A percentile compares a stretch with the other conserved stretches of the same genome.
Conservation (phyloP, 257 asterid genomes). For the Mitragyna speciosa region DNA sequence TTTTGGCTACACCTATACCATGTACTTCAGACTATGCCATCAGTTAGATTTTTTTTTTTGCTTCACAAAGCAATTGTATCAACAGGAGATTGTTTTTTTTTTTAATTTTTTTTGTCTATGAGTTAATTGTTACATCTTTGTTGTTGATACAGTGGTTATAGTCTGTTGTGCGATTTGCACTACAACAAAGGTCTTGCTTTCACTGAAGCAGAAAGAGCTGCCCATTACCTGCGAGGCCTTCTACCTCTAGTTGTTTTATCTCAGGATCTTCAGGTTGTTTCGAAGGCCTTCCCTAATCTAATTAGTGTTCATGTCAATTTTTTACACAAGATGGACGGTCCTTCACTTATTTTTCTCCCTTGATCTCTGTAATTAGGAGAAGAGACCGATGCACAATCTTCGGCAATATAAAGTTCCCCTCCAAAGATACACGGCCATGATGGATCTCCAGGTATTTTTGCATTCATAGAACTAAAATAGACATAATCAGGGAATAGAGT, state of each 20-base stretch:
- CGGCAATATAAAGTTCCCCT: conserved; percentile 76
- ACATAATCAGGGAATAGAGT: background rate
- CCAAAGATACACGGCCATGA: conserved; percentile 91
- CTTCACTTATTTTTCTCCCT: background rate
- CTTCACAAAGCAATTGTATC: background rate
- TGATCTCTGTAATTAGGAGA: conserved; percentile 47
- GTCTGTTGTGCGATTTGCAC: conserved; percentile 82
- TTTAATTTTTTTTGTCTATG: background rate
- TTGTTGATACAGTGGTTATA: conserved; percentile 54
- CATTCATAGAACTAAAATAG: background rate
- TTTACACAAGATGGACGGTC: background rate
- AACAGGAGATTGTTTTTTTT: background rate
- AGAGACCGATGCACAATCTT: conserved; percentile 62
- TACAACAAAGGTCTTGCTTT: conserved; percentile 92
- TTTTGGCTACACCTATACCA: background rate
- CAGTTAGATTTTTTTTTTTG: background rate
- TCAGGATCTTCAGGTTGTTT: conserved; percentile 82
- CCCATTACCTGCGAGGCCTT: conserved; percentile 87
- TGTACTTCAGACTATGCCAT: background rate
- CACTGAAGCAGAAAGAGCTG: conserved; percentile 77
- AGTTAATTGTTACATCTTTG: background rate
- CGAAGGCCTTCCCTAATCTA: background rate
- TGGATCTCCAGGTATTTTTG: conserved; percentile 85
- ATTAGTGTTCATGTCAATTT: background rate
- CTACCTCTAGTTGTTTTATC: conserved; percentile 69